Conservation (phyloP, 352 stramenopile species). For the Globisporangium nagaii region DNA sequence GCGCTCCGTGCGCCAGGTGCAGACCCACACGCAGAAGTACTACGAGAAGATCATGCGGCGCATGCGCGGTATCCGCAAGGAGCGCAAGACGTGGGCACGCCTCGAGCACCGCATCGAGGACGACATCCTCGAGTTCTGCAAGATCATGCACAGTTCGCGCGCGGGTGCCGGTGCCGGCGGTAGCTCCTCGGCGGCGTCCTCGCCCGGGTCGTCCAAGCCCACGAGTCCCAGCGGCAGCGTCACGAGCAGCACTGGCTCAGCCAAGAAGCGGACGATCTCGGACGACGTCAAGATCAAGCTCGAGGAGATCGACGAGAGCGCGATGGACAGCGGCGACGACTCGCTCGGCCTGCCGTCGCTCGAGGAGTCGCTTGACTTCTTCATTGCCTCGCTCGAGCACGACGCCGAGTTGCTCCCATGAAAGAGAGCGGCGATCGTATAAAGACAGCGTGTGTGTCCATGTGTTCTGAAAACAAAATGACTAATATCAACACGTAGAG, state of each 20-base stretch:
- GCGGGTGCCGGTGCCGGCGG: background rate
- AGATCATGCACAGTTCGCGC: background rate
- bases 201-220: background rate
- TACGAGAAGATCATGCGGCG: conserved; percentile 28
- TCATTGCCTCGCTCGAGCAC: conserved; percentile 1
- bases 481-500: too few species aligned
- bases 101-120: conserved; percentile 18
- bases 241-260: background rate
- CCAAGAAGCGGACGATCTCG: too few species aligned
- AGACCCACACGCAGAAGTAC: too few species aligned
- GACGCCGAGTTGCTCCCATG: background rate
- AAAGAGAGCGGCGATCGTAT: too few species aligned
- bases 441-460: background rate
- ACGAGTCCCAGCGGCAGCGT: background rate
- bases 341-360: background rate
- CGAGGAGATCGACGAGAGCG: conserved; percentile 1
- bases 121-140: conserved; percentile 19
- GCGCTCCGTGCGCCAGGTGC: conserved; percentile 15
- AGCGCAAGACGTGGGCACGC: conserved; percentile 15
- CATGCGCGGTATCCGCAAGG: conserved; percentile 21
- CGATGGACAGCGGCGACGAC: background rate
- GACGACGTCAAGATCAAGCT: background rate
- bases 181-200: background rate
- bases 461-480: too few species aligned
- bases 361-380: background rate